A percentile compares a stretch with the other conserved stretches of the same genome.
Conservation (phyloP, 192 early-diverging fungal species). For the Coemansia sp. region DNA sequence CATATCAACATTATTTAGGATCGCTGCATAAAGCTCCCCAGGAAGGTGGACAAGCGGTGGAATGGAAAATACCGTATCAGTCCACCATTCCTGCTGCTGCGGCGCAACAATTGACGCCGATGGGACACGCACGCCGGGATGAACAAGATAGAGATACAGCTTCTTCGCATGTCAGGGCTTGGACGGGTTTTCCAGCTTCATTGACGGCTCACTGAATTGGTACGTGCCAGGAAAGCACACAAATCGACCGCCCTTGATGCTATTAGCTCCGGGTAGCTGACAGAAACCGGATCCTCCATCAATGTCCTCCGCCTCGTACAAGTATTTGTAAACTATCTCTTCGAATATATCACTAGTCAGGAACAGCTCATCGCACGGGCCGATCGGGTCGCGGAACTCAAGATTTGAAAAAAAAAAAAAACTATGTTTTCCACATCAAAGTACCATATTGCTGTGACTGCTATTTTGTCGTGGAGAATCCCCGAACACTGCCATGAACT, state of each 20-base stretch:
- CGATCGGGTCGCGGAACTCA: conserved; percentile 49
- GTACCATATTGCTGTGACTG: conserved; percentile 68
- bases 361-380: background rate
- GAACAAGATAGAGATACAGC: conserved; percentile 64
- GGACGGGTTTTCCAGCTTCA: conserved; percentile 57
- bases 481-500: conserved; percentile 67
- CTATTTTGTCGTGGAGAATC: conserved; percentile 64
- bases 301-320: conserved; percentile 33
- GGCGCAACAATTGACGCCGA: conserved; percentile 61
- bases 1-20: background rate
- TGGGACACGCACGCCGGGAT: conserved; percentile 54
- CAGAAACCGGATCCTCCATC: conserved; percentile 1
- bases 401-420: no score
- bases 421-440: no score
- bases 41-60: background rate
- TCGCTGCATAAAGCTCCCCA: background rate
- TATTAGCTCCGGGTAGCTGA: conserved; percentile 47
- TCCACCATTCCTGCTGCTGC: conserved; percentile 59
- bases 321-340: conserved; percentile 1
- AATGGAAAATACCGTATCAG: background rate
- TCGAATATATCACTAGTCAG: background rate
- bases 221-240: conserved; percentile 67
- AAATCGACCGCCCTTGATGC: conserved; percentile 54
- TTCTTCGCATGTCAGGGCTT: conserved; percentile 62
- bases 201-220: conserved; percentile 61